Evolutionary conservation across 2,329 filamentous ascomycete species (phyloP).

Genomic region (Eutypa lata): DNA sequence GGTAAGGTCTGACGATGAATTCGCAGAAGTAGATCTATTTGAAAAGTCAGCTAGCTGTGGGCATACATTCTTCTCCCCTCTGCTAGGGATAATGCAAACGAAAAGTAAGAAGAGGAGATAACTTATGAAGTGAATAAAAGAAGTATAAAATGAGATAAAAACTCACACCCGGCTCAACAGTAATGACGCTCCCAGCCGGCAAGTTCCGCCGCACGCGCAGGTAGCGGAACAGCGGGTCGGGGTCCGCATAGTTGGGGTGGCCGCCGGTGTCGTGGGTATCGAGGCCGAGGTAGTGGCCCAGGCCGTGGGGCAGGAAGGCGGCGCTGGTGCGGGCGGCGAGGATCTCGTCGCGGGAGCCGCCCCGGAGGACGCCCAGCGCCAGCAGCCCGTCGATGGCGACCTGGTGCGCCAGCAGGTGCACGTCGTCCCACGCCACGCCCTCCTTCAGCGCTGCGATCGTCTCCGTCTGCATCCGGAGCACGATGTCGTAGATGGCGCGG

Average conservation of each 20-base stretch:
- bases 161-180: conserved; percentile 86
- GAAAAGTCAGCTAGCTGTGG: not conserved
- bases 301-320: conserved; percentile 87
- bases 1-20: conserved; percentile 80
- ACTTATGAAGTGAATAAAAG: not conserved
- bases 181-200: conserved; percentile 80
- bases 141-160: not conserved
- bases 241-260: conserved; percentile 73
- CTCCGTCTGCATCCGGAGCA: conserved; percentile 81
- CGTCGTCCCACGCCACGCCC: conserved; percentile 75
- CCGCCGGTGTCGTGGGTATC: conserved; percentile 88
- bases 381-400: conserved; percentile 80
- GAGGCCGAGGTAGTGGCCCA: conserved; percentile 89
- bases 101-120: not conserved
- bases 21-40: conserved; percentile 79
- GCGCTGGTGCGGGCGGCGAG: conserved; percentile 75
- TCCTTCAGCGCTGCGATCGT: conserved; percentile 71
- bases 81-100: too few relatives aligned
- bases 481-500: conserved; percentile 75
- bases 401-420: conserved; percentile 76
- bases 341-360: conserved; percentile 63
- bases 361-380: conserved; percentile 69
- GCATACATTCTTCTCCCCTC: too few relatives aligned
- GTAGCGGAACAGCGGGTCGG: conserved; percentile 83
- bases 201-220: conserved; percentile 73